Conservation (phyloP, 225 moss, liverwort and hornwort species). For the Marchantia polymorpha region DNA sequence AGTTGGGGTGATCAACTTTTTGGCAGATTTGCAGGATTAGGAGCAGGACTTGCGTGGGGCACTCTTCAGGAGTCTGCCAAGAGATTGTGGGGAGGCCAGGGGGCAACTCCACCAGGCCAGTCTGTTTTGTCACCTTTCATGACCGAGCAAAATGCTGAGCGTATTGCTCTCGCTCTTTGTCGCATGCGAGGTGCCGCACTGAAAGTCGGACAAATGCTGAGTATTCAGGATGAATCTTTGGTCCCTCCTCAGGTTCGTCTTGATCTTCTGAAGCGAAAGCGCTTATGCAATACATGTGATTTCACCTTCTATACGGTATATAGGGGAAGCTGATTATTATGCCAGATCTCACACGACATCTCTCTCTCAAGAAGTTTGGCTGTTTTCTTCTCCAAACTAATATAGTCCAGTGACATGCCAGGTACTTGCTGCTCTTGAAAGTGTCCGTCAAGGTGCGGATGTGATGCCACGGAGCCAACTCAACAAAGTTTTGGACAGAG, state of each 20-base stretch:
- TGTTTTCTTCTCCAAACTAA: neutral
- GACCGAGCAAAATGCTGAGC: slow-evolving; percentile 91
- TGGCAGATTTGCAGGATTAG: slow-evolving; percentile 98
- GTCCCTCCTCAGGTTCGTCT: slow-evolving; percentile 61
- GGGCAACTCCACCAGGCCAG: slow-evolving; percentile 56
- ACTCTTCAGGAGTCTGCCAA: slow-evolving; percentile 89
- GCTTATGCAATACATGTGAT: too few relatives aligned
- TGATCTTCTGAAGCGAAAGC: neutral
- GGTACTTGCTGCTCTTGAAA: slow-evolving; percentile 90
- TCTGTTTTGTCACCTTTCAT: slow-evolving; percentile 77
- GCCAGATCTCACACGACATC: too few relatives aligned
- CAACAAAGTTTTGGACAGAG: slow-evolving; percentile 70
- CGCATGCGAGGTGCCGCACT: slow-evolving; percentile 98
- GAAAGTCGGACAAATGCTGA: slow-evolving; percentile 99
- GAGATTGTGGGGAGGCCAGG: slow-evolving; percentile 86
- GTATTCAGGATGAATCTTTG: slow-evolving; percentile 94
- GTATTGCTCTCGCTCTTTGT: slow-evolving; percentile 85
- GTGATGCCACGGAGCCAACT: slow-evolving; percentile 87
- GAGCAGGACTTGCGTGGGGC: slow-evolving; percentile 99
- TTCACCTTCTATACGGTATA: too few relatives aligned
- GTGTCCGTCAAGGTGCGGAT: slow-evolving; percentile 96
- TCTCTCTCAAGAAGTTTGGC: neutral
- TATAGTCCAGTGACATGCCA: slow-evolving; percentile 27
- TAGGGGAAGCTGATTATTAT: too few relatives aligned
- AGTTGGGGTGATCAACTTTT: slow-evolving; percentile 6